These are phyloP conservation scores for Rhodotorula diobovata DNA, from an alignment of 768 basidiomycete species.

Conservation along the genomic window DNA sequence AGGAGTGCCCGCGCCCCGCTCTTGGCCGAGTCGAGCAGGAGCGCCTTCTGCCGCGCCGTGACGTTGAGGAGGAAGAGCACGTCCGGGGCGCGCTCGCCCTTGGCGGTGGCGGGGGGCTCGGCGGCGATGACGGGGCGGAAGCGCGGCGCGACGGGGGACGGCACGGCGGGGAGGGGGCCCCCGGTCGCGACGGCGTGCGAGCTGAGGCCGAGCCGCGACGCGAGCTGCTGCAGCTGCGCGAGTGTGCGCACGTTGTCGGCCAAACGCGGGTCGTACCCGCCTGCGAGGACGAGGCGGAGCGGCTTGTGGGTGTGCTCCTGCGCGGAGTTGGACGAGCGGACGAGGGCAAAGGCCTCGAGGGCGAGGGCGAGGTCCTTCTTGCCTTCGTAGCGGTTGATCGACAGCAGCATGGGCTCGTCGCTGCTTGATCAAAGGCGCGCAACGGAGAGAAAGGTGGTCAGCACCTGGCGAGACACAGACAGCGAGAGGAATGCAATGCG, in stretches of 20 bases:
- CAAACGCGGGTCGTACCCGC: slow-evolving; percentile 86
- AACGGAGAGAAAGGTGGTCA: no score
- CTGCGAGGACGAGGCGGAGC: slow-evolving; percentile 73
- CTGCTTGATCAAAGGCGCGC: slow-evolving; percentile 45
- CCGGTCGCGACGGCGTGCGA: slow-evolving; percentile 41
- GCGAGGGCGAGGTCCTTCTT: slow-evolving; percentile 90
- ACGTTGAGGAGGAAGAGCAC: slow-evolving; percentile 90
- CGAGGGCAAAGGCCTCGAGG: slow-evolving; percentile 65
- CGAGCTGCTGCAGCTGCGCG: slow-evolving; percentile 58
- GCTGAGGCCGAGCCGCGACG: slow-evolving; percentile 57
- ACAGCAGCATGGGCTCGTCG: slow-evolving; percentile 65
- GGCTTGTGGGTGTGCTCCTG: no score
- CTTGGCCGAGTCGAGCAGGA: slow-evolving; percentile 61
- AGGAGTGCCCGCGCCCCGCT: slow-evolving; percentile 64
- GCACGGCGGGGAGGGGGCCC: slow-evolving; percentile 8
- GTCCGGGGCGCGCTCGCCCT: slow-evolving; percentile 50
- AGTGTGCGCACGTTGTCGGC: slow-evolving; percentile 74
- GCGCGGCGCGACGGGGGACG: slow-evolving; percentile 9
- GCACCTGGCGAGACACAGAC: no score
- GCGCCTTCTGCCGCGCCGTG: slow-evolving; percentile 73
- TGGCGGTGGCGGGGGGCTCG: slow-evolving; percentile 27
- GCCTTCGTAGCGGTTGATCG: slow-evolving; percentile 88
- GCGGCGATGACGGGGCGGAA: slow-evolving; percentile 32
- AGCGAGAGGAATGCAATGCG: background rate
- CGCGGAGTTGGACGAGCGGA: slow-evolving; percentile 46